Percentiles rank a stretch among this genome's conserved stretches.
Conservation (phyloP, 2,329 filamentous ascomycete genomes). For the Hypoxylon sp. region DNA sequence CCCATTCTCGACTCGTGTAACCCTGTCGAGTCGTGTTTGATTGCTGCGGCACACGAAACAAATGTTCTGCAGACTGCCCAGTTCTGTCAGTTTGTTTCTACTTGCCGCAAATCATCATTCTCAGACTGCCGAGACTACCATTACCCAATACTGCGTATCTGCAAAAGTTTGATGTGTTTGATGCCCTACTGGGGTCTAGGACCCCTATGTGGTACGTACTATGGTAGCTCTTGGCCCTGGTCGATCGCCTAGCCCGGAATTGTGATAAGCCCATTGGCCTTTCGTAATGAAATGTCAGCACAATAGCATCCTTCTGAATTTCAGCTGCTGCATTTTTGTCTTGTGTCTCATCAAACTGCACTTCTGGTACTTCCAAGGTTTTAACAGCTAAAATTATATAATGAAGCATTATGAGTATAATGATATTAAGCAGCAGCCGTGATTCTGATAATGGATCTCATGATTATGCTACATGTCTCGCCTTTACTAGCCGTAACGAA, state of each 20-base stretch:
- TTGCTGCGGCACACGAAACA: conserved; percentile 36
- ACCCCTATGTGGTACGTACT: conserved; percentile 14
- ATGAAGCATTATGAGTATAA: conserved; percentile 4
- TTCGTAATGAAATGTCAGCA: conserved; percentile 25
- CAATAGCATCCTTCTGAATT: conserved; percentile 10
- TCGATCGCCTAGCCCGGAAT: conserved; percentile 32
- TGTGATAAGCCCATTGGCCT: conserved; percentile 34
- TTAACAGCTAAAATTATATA: conserved; percentile 13
- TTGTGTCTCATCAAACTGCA: conserved; percentile 25
- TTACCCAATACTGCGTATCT: conserved; percentile 9
- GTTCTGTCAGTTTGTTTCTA: conserved; percentile 16
- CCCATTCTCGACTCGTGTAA: conserved; percentile 1
- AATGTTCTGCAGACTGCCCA: conserved; percentile 17
- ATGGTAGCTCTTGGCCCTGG: conserved; percentile 19
- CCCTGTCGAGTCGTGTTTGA: conserved; percentile 28
- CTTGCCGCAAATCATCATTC: neutral
- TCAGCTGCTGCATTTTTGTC: conserved; percentile 33
- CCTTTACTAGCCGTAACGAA: conserved; percentile 4
- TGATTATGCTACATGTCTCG: conserved; percentile 25
- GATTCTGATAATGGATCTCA: conserved; percentile 12
- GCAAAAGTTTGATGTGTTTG: conserved; percentile 33
- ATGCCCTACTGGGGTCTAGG: conserved; percentile 14
- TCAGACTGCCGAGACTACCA: conserved; percentile 19
- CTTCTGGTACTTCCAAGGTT: conserved; percentile 11
- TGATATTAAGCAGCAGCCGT: neutral